A percentile compares a stretch with the other conserved stretches of the same genome.
Conservation (phyloP, 495 filamentous ascomycete genomes). For the Penicillium flavigenum region DNA sequence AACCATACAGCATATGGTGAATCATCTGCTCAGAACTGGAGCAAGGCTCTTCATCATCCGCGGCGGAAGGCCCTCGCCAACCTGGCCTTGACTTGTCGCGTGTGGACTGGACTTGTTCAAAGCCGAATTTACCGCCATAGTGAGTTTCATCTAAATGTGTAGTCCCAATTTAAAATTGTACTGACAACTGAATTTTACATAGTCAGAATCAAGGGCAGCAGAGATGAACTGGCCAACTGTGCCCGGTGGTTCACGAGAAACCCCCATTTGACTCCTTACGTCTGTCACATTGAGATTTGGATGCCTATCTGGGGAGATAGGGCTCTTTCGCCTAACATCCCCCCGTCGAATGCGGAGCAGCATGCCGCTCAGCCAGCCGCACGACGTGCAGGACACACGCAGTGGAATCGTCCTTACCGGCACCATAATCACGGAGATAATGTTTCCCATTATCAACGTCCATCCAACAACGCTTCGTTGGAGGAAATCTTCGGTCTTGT, state of each 20-base stretch:
- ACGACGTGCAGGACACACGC: not conserved
- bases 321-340: constrained; percentile 24
- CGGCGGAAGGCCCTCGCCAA: constrained; percentile 64
- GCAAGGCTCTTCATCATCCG: constrained; percentile 63
- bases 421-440: constrained; percentile 1
- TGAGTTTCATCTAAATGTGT: constrained; percentile 27
- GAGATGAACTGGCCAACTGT: constrained; percentile 54
- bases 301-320: constrained; percentile 67
- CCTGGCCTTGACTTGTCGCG: constrained; percentile 58
- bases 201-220: constrained; percentile 70
- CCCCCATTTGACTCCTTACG: constrained; percentile 58
- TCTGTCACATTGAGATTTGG: constrained; percentile 72
- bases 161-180: not conserved
- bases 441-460: constrained; percentile 51
- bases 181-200: not conserved
- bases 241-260: constrained; percentile 57
- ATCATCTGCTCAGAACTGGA: constrained; percentile 57
- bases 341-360: not conserved
- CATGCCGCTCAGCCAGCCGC: not conserved
- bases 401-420: not conserved
- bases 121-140: constrained; percentile 68
- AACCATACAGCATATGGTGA: constrained; percentile 28
- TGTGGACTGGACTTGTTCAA: constrained; percentile 66
- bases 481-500: constrained; percentile 66
- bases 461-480: constrained; percentile 61